Base-by-base conservation (phyloP, 2,329 filamentous ascomycete genomes). In the Botrytis pseudocinerea region DNA sequence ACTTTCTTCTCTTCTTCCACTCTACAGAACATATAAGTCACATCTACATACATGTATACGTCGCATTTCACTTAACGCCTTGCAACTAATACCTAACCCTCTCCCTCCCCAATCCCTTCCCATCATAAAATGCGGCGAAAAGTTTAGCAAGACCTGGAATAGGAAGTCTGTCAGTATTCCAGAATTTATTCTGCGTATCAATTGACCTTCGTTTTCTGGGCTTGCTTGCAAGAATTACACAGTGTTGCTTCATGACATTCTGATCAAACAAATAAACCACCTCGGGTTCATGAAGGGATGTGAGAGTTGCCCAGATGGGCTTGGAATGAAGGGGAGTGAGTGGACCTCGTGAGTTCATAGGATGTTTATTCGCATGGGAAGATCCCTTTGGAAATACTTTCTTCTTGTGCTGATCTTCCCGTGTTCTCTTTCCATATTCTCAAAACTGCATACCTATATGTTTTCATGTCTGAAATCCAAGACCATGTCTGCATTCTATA, bases 11-110 rank as follows among this genome's bases (percentile, higher is more conserved):
- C 16, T 4, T 25, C 10, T 48, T 10, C 9, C 8, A 0, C 9
- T 22, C 46, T 48, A 12, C 9, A 38, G 35, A 8, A 38, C 35
- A 38, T 38, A 6, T 38, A 38, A 4, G 35, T 6, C 35, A 38
- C 35, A 6, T 5, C 1, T 38, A 25, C 9, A 32, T 32, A 32
- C 32, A 25, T 12, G 9, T 48, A 25, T 51, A n/a, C 22, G 9
- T 48, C 46, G 46, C 9, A 48, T 25, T 0, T 48, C 22, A 48
- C 12, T 25, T 3, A 48, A 12, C 22, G 12, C 10, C 22, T 22
- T 2, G 4, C 48, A 51, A 0, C 5, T n/a, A 14, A 2, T 12
- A 51, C 1, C 20, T 0, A 25, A 1, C 22, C 10, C 22, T 1
- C 22, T 51, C 10, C 48, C 22, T 10, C 10, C 7, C 8, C 38